These are phyloP conservation scores for Luffa aegyptiaca DNA, from an alignment of 306 rosid species.

Conservation along the genomic window DNA sequence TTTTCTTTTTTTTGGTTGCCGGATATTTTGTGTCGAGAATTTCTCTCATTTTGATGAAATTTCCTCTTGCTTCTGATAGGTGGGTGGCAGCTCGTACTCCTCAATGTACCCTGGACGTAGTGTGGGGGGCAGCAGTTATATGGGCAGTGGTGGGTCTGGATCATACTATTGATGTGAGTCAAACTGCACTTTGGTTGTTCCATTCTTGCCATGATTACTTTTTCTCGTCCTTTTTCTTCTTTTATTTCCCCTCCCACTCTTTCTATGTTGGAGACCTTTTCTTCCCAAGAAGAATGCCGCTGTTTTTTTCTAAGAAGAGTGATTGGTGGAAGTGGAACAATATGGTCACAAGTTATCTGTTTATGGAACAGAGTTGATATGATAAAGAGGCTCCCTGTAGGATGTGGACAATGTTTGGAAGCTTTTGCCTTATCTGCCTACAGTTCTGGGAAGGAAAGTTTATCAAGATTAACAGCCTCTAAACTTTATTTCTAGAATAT, in stretches of 20 bases:
- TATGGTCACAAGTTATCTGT: slow-evolving; percentile 62
- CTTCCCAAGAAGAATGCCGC: slow-evolving; percentile 25
- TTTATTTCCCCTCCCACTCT: slow-evolving; percentile 1
- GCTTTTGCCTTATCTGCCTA: slow-evolving; percentile 41
- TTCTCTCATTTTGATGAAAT: not conserved
- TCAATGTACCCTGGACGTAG: slow-evolving; percentile 71
- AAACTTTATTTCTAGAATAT: slow-evolving; percentile 8
- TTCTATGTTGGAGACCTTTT: slow-evolving; percentile 20
- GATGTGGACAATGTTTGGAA: slow-evolving; percentile 37
- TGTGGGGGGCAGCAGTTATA: slow-evolving; percentile 62
- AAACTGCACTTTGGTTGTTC: not conserved
- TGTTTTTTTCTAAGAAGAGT: slow-evolving; percentile 28
- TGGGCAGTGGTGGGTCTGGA: slow-evolving; percentile 70
- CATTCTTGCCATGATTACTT: not conserved
- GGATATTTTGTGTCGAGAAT: not conserved
- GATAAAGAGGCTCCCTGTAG: slow-evolving; percentile 66
- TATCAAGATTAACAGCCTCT: slow-evolving; percentile 21
- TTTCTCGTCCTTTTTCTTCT: not conserved
- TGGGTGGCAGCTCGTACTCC: slow-evolving; percentile 69
- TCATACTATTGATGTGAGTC: slow-evolving; percentile 81
- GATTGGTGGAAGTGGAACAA: slow-evolving; percentile 43
- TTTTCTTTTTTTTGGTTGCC: not conserved
- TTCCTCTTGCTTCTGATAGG: slow-evolving; percentile 28
- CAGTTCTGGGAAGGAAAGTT: slow-evolving; percentile 39
- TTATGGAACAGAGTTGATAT: slow-evolving; percentile 60